Base-by-base conservation (phyloP, 441 rosid species). In the Euphorbia schlechtendalii region DNA sequence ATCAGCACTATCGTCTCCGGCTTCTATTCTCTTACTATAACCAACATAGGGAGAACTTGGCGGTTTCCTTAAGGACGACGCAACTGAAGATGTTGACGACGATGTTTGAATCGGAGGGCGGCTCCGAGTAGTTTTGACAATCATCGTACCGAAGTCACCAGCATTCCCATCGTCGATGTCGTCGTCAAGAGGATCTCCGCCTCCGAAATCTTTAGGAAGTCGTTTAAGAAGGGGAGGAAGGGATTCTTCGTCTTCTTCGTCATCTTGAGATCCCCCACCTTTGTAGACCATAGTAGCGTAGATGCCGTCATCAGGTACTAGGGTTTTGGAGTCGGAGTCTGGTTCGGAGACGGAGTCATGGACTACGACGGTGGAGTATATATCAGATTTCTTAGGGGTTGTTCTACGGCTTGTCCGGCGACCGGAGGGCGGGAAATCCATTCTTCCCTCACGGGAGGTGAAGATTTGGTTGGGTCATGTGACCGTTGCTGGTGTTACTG, bases 171-270 rank as follows among this genome's bases (percentile, higher is more conserved):
- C 80, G 38, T 77, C 88, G 1, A 79, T 75, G 67, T 84, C 90
- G 73, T 73, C 84, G 69, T 84, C 85, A n/a, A 76, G 54, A 22
- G 82, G 70, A 60, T 81, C 74, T 40, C 84, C 84, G 38, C 89
- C 91, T 3, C 98, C 99, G 64, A 91, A 89, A 75, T 89, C 96
- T 63, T 91, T 94, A 45, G 96, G 94, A 7, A 87, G 85, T 70
- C 84, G 90, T 65, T 86, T 89, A 70, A 91, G 88, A 12, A 89
- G 96, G 10, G 89, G 93, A 70, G 96, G 96, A 34, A 89, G 83
- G 24, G 83, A 72, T 21, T 87, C 75, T 17, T 82, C 93, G 64
- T 88, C 87, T 8, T 90, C 90, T 0, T 80, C 88, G 30, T 73
- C 88, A 49, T 77, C 25, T 24, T 34, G 28, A 49, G 51, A 10